Percentiles rank a stretch among this genome's conserved stretches.
Conservation (phyloP, 345 rosid species). For the Eucalyptus erythrocorys region DNA sequence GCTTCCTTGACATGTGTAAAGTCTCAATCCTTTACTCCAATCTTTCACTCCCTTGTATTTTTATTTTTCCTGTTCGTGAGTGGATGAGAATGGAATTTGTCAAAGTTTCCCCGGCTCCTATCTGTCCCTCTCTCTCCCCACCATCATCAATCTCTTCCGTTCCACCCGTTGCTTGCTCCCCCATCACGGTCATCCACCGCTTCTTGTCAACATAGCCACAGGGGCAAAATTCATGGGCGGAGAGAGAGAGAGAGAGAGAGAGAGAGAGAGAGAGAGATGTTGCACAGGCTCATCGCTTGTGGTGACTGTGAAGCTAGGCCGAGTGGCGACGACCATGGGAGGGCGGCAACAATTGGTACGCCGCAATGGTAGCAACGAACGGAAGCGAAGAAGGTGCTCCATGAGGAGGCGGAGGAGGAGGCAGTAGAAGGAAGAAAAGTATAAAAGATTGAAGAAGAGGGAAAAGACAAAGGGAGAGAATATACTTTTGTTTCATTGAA, state of each 20-base stretch:
- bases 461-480: neutral
- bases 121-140: neutral
- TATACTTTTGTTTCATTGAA: neutral
- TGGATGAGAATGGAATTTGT: neutral
- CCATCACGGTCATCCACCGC: neutral
- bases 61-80: neutral
- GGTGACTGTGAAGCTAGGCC: neutral
- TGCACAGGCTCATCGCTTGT: neutral
- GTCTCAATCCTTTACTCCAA: neutral
- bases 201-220: neutral
- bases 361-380: neutral
- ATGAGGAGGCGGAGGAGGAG: neutral
- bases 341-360: neutral
- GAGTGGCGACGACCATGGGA: neutral
- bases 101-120: neutral
- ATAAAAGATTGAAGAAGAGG: neutral
- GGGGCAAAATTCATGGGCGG: neutral
- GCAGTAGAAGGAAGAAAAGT: neutral
- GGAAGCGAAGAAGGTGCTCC: neutral
- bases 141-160: neutral
- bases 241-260: neutral
- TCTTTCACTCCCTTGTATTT: neutral
- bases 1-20: neutral
- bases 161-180: neutral
- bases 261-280: too few relatives aligned